A percentile compares a stretch with the other conserved stretches of the same genome.
These are phyloP conservation scores for Blastobotrys muscicola DNA, from an alignment of 805 yeast genomes.

Conservation along the genomic window DNA sequence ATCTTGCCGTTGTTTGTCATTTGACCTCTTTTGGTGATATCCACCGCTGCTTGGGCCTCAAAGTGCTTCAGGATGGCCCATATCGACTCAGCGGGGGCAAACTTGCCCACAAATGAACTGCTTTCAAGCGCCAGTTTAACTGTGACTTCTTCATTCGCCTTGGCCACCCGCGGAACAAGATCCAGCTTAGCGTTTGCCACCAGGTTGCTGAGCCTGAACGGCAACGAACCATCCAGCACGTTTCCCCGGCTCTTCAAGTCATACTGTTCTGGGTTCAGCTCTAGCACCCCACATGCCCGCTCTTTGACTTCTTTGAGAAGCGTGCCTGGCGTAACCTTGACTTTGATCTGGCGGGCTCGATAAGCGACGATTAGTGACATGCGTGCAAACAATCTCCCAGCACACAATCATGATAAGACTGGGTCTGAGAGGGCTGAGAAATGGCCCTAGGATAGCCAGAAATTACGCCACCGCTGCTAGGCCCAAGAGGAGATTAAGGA, in stretches of 20 bases:
- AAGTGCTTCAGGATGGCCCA: conserved; percentile 18
- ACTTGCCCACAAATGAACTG: conserved; percentile 12
- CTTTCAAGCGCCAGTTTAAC: conserved; percentile 13
- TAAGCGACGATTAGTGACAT: conserved; percentile 7
- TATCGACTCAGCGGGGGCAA: conserved; percentile 13
- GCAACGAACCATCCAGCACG: conserved; percentile 10
- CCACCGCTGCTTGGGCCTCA: conserved; percentile 17
- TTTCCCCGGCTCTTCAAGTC: conserved; percentile 11
- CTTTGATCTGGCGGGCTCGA: conserved; percentile 9
- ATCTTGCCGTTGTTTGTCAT: not conserved
- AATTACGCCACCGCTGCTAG: not conserved
- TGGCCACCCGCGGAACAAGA: conserved; percentile 9
- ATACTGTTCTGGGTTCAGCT: conserved; percentile 8
- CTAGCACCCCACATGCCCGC: conserved; percentile 13
- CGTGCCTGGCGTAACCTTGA: conserved; percentile 15
- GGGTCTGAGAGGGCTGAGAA: not conserved
- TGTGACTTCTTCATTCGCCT: conserved; percentile 8
- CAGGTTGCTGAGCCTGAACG: conserved; percentile 14
- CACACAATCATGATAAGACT: not conserved
- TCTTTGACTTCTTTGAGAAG: conserved; percentile 14
- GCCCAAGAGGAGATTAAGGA: not conserved
- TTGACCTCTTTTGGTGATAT: conserved; percentile 14
- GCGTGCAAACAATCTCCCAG: not conserved
- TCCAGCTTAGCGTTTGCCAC: conserved; percentile 19
- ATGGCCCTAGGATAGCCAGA: not conserved